These are phyloP conservation scores for Avena atlantica DNA, from an alignment of 176 grass and related monocot genomes.

Conservation along the genomic window DNA sequence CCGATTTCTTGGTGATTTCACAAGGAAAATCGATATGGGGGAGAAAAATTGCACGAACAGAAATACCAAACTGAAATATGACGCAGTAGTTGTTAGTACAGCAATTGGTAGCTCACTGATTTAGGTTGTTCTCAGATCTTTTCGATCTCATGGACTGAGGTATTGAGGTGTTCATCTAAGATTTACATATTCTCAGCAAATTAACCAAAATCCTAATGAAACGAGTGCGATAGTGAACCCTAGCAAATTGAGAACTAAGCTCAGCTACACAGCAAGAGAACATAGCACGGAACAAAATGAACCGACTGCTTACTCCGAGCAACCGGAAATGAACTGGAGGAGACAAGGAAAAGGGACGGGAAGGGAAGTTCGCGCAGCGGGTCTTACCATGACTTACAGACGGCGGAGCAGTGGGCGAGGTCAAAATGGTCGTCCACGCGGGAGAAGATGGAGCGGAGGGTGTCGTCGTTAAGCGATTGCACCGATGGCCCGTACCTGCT, in stretches of 20 bases:
- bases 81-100: not conserved
- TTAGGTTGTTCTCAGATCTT: constrained; percentile 3
- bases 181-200: not conserved
- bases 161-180: not conserved
- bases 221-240: not conserved
- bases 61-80: not conserved
- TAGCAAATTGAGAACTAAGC: not conserved
- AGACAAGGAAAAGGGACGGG: not conserved
- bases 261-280: not conserved
- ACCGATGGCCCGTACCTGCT: constrained; percentile 24
- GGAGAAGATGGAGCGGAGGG: constrained; percentile 73
- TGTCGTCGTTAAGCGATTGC: constrained; percentile 60
- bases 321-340: not conserved
- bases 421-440: constrained; percentile 84
- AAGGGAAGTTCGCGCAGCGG: not conserved
- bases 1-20: not conserved
- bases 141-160: not conserved
- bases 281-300: not conserved
- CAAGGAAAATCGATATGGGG: not conserved
- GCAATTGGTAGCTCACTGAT: not conserved
- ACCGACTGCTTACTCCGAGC: constrained; percentile 1
- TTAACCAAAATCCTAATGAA: constrained; percentile 12
- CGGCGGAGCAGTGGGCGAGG: constrained; percentile 83
- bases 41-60: constrained; percentile 5
- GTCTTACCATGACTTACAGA: constrained; percentile 80